phyloP scores from a whole-genome alignment of 2,329 filamentous ascomycete genomes.

The Trichoderma sp. region DNA sequence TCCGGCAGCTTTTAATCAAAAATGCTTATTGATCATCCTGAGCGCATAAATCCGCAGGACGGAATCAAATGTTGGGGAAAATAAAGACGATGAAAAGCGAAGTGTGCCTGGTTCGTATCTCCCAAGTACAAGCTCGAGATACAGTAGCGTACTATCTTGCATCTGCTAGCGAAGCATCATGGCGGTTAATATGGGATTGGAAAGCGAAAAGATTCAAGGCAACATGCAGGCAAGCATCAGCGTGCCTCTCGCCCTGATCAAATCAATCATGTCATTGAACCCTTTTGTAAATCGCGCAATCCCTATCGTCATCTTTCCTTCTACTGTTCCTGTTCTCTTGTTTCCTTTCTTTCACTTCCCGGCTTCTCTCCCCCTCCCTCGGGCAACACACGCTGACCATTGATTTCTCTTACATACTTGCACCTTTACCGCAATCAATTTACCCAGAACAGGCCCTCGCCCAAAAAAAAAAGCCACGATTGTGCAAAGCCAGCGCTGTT shows the following conservation, averaged over 20 bases:
- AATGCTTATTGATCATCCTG: neutral
- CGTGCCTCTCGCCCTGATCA: neutral
- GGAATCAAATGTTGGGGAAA: neutral
- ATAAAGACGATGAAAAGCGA: neutral
- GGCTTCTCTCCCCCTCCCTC: neutral
- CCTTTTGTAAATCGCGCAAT: neutral
- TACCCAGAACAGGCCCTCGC: slow-evolving; percentile 3
- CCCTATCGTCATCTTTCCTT: neutral
- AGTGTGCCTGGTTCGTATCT: neutral
- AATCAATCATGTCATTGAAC: neutral
- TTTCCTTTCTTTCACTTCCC: neutral
- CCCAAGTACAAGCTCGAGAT: neutral
- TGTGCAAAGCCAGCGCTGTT: neutral
- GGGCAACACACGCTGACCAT: neutral
- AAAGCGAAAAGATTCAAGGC: neutral
- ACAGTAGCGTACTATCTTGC: neutral
- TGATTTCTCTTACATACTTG: slow-evolving; percentile 8
- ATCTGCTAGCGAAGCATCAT: slow-evolving; percentile 9
- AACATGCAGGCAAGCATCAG: neutral
- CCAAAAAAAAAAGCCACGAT: slow-evolving; percentile 3
- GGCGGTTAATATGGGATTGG: neutral
- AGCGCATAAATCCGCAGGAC: neutral
- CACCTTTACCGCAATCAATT: neutral
- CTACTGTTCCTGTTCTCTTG: neutral
- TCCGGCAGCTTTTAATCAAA: neutral